Conservation (phyloP, 208 protist species). For the Trichomonas gallinae region DNA sequence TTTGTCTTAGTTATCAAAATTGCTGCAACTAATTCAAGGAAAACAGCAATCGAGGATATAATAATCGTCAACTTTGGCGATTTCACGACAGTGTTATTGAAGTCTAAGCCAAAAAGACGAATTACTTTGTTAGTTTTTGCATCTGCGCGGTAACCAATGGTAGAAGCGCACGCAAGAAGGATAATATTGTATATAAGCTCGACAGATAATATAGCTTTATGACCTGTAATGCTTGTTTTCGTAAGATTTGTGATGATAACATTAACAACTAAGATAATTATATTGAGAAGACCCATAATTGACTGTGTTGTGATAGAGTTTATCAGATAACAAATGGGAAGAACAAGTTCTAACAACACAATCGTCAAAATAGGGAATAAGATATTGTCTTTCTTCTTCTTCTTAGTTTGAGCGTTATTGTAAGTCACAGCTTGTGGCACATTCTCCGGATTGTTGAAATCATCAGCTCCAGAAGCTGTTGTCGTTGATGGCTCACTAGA, state of each 20-base stretch:
- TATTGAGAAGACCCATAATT: background rate
- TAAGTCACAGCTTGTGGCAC: background rate
- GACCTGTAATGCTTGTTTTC: background rate
- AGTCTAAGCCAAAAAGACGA: background rate
- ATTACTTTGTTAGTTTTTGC: background rate
- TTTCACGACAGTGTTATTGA: background rate
- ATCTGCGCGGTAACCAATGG: background rate
- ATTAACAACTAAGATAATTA: background rate
- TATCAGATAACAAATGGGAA: background rate
- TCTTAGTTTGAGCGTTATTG: background rate
- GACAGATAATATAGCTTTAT: background rate
- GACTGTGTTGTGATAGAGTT: background rate
- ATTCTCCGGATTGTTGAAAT: background rate
- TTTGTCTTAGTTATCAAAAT: background rate
- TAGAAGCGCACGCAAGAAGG: background rate
- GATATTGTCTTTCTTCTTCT: background rate
- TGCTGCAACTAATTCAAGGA: background rate
- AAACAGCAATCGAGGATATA: background rate
- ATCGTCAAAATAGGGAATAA: background rate
- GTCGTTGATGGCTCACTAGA: background rate
- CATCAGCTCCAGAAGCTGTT: background rate
- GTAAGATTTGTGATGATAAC: background rate
- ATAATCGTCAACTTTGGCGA: background rate
- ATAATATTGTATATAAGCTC: background rate
- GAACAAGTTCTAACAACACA: background rate